Percentiles rank a stretch among this genome's conserved stretches.
phyloP scores from a whole-genome alignment of 768 basidiomycete species.

The Phanerochaete carnosa region DNA sequence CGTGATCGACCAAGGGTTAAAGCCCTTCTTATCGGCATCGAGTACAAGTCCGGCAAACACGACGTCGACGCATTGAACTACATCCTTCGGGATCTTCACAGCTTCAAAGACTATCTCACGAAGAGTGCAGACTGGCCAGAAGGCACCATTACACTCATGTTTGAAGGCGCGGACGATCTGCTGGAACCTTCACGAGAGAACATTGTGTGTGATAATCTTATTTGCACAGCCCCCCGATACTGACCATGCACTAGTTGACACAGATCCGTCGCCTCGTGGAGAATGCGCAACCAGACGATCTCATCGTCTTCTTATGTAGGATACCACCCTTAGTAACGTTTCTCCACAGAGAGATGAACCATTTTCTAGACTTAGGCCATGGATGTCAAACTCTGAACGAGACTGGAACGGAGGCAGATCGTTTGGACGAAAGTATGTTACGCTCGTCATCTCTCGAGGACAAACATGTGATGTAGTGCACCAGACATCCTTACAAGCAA shows the following conservation, averaged over 20 bases:
- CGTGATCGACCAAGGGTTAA: not conserved
- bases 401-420: conserved; percentile 2
- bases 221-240: not conserved
- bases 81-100: not conserved
- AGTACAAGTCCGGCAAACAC: not conserved
- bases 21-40: conserved; percentile 11
- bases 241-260: not conserved
- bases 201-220: not conserved
- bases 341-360: not conserved
- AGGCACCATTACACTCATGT: not conserved
- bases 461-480: not conserved
- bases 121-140: not conserved
- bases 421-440: conserved; percentile 4
- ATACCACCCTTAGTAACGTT: not conserved
- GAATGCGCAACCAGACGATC: not conserved
- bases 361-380: conserved; percentile 3
- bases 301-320: not conserved
- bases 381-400: conserved; percentile 5
- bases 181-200: not conserved
- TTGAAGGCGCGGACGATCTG: not conserved
- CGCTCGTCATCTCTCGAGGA: not conserved
- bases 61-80: not conserved
- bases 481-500: not conserved
- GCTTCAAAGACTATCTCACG: conserved; percentile 1
- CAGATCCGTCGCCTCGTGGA: not conserved